These are phyloP conservation scores for Hydrangea macrophylla DNA, from an alignment of 148 eudicot genomes.

Conservation along the genomic window DNA sequence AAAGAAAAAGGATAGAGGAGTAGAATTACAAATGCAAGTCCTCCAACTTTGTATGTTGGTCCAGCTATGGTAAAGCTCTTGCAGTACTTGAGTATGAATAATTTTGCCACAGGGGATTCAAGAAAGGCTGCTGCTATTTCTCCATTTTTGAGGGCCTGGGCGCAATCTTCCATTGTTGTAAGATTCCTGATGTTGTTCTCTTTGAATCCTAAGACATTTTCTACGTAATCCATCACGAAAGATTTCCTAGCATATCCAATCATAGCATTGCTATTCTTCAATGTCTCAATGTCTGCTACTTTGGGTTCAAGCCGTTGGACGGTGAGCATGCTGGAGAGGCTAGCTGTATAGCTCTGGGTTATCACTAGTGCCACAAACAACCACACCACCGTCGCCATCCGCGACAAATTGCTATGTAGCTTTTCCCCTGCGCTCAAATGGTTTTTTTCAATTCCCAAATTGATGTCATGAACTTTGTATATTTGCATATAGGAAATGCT, in stretches of 20 bases:
- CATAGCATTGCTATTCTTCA: slow-evolving; percentile 11
- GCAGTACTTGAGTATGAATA: slow-evolving; percentile 29
- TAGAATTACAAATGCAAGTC: slow-evolving; percentile 24
- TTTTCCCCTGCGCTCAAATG: slow-evolving; percentile 18
- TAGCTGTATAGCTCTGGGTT: slow-evolving; percentile 31
- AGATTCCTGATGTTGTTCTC: slow-evolving; percentile 7
- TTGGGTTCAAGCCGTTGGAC: slow-evolving; percentile 17
- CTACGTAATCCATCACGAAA: slow-evolving; percentile 10
- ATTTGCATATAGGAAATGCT: no score
- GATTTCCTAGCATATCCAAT: slow-evolving; percentile 12
- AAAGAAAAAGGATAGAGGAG: not conserved
- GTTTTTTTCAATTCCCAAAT: no score
- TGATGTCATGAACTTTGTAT: no score
- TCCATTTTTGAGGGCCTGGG: slow-evolving; percentile 17
- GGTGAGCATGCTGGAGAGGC: slow-evolving; percentile 32
- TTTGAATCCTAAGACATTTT: slow-evolving; percentile 11
- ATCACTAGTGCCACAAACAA: slow-evolving; percentile 30
- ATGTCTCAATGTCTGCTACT: slow-evolving; percentile 10
- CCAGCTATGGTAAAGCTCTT: slow-evolving; percentile 30
- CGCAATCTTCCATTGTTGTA: slow-evolving; percentile 9
- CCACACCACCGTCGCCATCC: slow-evolving; percentile 28
- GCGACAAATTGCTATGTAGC: slow-evolving; percentile 24
- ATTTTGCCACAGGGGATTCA: slow-evolving; percentile 20
- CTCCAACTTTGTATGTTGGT: slow-evolving; percentile 24
- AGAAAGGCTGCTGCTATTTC: slow-evolving; percentile 27